A percentile compares a stretch with the other conserved stretches of the same genome.
Conservation (phyloP, 1,284 basidiomycete genomes). For the Rhodotorula sp. region DNA sequence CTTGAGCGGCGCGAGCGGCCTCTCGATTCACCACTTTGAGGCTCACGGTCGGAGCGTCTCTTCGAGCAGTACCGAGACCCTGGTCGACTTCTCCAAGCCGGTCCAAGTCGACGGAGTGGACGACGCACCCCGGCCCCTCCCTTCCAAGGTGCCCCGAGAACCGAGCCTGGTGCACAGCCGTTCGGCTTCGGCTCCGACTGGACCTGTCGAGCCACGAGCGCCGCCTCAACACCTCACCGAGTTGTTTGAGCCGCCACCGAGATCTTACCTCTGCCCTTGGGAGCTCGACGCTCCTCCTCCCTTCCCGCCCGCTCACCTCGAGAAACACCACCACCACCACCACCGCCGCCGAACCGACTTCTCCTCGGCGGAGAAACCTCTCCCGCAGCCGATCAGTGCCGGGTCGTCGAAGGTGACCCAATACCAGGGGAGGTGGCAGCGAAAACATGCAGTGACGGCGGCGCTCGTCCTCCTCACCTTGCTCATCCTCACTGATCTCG, state of each 20-base stretch:
- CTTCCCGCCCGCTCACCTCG: neutral
- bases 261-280: constrained; percentile 27
- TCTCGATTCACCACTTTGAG: constrained; percentile 7
- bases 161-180: neutral
- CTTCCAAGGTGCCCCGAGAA: neutral
- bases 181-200: no score
- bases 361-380: neutral
- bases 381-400: no score
- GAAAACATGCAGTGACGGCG: neutral
- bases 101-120: neutral
- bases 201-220: neutral
- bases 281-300: neutral
- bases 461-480: neutral
- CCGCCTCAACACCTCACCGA: neutral
- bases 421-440: neutral
- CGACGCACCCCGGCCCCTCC: neutral
- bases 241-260: neutral
- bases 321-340: neutral
- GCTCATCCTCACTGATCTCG: constrained; percentile 14
- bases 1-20: constrained; percentile 1
- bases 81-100: neutral
- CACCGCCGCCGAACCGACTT: no score
- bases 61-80: neutral
- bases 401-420: neutral
- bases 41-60: neutral